Evolutionary conservation across 805 yeast species (phyloP).

Genomic region (Teunomyces funiuensis): DNA sequence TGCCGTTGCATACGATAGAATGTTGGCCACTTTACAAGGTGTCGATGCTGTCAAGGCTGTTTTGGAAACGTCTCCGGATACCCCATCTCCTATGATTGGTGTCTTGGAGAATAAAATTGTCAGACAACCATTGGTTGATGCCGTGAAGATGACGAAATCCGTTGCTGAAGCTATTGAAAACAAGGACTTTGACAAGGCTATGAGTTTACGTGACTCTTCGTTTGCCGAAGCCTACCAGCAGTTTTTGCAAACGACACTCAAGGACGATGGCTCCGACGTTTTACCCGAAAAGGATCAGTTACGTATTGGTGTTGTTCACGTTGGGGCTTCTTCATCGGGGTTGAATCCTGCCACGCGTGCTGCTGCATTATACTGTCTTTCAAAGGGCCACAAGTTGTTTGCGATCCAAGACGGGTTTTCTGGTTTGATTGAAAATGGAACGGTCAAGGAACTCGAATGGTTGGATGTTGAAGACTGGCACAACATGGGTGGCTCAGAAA

Average conservation of each 20-base stretch:
- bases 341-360: constrained; percentile 78
- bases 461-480: constrained; percentile 72
- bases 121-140: constrained; percentile 67
- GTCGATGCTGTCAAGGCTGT: constrained; percentile 80
- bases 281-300: constrained; percentile 54
- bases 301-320: constrained; percentile 68
- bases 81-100: constrained; percentile 81
- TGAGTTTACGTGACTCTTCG: constrained; percentile 67
- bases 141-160: constrained; percentile 66
- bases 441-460: constrained; percentile 63
- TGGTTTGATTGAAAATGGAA: constrained; percentile 65
- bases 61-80: constrained; percentile 61
- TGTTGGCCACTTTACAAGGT: constrained; percentile 76
- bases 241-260: constrained; percentile 52
- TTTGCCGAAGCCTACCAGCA: constrained; percentile 64
- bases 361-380: constrained; percentile 70
- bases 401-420: constrained; percentile 75
- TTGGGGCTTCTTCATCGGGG: constrained; percentile 82
- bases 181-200: constrained; percentile 69
- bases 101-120: constrained; percentile 69
- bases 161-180: constrained; percentile 68
- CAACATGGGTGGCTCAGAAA: constrained; percentile 73
- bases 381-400: constrained; percentile 69
- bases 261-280: constrained; percentile 33
- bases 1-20: constrained; percentile 72